Percentiles rank a stretch among this genome's conserved stretches.
phyloP scores from a whole-genome alignment of 169 alveolate species.

The Plasmodium adleri region DNA sequence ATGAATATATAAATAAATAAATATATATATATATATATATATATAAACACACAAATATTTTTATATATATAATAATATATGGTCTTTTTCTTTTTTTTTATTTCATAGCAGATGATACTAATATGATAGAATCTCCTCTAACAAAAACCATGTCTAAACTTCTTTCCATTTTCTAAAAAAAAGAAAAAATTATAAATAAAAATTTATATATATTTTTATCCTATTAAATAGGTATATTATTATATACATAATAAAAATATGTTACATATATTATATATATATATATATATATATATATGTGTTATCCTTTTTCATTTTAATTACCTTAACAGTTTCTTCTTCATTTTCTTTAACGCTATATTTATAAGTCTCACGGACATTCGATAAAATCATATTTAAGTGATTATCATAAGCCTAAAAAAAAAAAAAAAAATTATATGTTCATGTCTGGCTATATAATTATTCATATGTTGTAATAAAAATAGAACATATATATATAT shows the following conservation, averaged over 20 bases:
- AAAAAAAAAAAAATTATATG: background rate
- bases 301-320: slow-evolving; percentile 72
- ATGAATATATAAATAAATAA: background rate
- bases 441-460: no score
- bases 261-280: background rate
- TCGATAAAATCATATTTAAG: slow-evolving; percentile 92
- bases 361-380: slow-evolving; percentile 89
- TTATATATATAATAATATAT: background rate
- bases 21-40: background rate
- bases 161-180: slow-evolving; percentile 83
- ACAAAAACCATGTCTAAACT: slow-evolving; percentile 88
- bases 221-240: background rate
- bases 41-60: background rate
- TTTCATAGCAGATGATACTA: slow-evolving; percentile 87
- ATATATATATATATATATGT: background rate
- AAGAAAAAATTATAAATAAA: slow-evolving; percentile 5
- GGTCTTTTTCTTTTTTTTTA: slow-evolving; percentile 9
- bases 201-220: background rate
- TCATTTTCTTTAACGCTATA: slow-evolving; percentile 38
- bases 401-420: slow-evolving; percentile 93
- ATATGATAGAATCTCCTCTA: slow-evolving; percentile 92
- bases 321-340: slow-evolving; percentile 73
- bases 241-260: background rate
- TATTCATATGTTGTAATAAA: background rate
- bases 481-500: background rate